Evolutionary conservation across 169 alveolate species (phyloP).

Genomic region (Plasmodium yoelii): DNA sequence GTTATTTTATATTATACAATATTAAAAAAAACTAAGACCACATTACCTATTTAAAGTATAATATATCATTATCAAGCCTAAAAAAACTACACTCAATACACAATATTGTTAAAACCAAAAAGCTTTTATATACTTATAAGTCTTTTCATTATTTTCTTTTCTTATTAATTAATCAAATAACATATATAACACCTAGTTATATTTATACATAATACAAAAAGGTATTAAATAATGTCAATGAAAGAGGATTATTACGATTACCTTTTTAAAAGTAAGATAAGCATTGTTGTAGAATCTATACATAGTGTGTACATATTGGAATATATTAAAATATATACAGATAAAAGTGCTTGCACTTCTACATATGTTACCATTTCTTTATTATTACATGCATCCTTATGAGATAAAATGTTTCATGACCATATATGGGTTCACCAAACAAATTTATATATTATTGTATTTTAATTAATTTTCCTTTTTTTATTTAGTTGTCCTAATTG

Average conservation of each 20-base stretch:
- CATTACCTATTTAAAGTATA: slow-evolving; percentile 1
- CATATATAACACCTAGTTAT: slow-evolving; percentile 13
- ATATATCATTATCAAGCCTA: not conserved
- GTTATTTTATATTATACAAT: slow-evolving; percentile 25
- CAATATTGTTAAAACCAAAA: slow-evolving; percentile 4
- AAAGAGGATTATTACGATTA: slow-evolving; percentile 86
- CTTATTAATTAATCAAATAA: slow-evolving; percentile 2
- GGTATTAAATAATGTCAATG: slow-evolving; percentile 74
- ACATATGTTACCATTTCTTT: not conserved
- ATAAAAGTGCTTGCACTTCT: not conserved
- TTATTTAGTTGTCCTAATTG: slow-evolving; percentile 87
- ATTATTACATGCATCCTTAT: not conserved
- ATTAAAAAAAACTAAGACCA: slow-evolving; percentile 22
- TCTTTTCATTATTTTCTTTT: slow-evolving; percentile 29
- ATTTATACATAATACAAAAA: slow-evolving; percentile 7
- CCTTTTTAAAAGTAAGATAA: slow-evolving; percentile 81
- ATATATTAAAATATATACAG: too few relatives aligned
- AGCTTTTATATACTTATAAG: not conserved
- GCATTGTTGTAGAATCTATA: not conserved
- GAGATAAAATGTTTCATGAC: not conserved
- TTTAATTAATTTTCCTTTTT: slow-evolving; percentile 3
- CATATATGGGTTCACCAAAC: not conserved
- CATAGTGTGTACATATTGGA: too few relatives aligned
- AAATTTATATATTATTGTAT: slow-evolving; percentile 9
- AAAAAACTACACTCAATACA: slow-evolving; percentile 19